Conservation (phyloP, 495 filamentous ascomycete genomes). For the Penicillium arizonense region DNA sequence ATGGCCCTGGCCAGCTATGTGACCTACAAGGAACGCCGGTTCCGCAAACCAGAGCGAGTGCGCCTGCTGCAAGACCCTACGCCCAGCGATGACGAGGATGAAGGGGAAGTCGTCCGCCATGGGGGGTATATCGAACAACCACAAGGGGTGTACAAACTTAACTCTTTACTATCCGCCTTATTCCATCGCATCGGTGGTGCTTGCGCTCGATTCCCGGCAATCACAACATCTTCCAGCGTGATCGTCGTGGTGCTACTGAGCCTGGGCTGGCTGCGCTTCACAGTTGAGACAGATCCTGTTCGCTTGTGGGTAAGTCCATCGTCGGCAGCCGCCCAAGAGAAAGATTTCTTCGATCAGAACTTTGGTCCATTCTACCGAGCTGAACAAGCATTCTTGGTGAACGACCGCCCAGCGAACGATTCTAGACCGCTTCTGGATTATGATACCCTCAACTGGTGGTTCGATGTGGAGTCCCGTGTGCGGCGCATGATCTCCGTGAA, state of each 20-base stretch:
- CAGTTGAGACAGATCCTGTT: slow-evolving; percentile 85
- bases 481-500: slow-evolving; percentile 63
- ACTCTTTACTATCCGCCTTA: slow-evolving; percentile 70
- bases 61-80: slow-evolving; percentile 81
- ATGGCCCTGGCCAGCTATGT: slow-evolving; percentile 69
- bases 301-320: slow-evolving; percentile 93
- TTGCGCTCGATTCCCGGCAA: slow-evolving; percentile 77
- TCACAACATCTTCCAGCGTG: slow-evolving; percentile 73
- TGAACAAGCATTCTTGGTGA: slow-evolving; percentile 91
- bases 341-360: slow-evolving; percentile 88
- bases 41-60: slow-evolving; percentile 73
- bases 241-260: slow-evolving; percentile 73
- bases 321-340: slow-evolving; percentile 87
- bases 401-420: slow-evolving; percentile 65
- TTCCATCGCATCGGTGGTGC: slow-evolving; percentile 81
- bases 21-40: slow-evolving; percentile 66
- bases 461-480: slow-evolving; percentile 79
- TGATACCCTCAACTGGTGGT: slow-evolving; percentile 91
- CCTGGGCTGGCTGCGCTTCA: slow-evolving; percentile 81
- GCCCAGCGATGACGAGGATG: slow-evolving; percentile 85
- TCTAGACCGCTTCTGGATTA: slow-evolving; percentile 79
- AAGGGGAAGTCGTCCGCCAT: slow-evolving; percentile 70
- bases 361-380: slow-evolving; percentile 96
- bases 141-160: slow-evolving; percentile 69
- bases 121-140: slow-evolving; percentile 68